These are phyloP conservation scores for Raddia guianensis DNA, from an alignment of 176 grass and related monocot species.

Conservation along the genomic window DNA sequence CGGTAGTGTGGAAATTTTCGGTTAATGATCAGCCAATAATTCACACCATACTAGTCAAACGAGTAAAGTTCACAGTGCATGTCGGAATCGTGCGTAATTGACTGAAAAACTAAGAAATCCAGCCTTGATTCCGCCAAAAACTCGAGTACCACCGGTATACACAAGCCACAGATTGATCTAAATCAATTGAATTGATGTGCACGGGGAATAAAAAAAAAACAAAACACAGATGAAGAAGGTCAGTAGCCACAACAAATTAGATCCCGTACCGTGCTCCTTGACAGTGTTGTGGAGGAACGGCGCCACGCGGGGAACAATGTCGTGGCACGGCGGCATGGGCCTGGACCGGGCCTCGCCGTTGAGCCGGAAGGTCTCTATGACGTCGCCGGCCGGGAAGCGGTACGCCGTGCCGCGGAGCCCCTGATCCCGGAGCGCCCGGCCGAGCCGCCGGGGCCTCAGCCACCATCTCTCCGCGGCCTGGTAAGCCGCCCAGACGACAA, in stretches of 20 bases:
- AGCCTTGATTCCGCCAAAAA: too few relatives aligned
- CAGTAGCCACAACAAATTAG: not conserved
- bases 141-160: too few relatives aligned
- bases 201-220: too few relatives aligned
- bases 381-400: constrained; percentile 47
- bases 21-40: too few relatives aligned
- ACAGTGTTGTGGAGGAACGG: constrained; percentile 32
- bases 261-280: constrained; percentile 46
- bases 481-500: constrained; percentile 15
- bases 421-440: constrained; percentile 53
- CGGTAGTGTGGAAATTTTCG: too few relatives aligned
- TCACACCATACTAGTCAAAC: too few relatives aligned
- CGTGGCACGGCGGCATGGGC: constrained; percentile 62
- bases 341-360: constrained; percentile 51
- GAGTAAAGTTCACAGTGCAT: too few relatives aligned
- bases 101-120: too few relatives aligned
- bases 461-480: constrained; percentile 36
- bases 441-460: constrained; percentile 54
- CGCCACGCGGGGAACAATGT: constrained; percentile 50
- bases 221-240: too few relatives aligned
- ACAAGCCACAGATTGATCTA: too few relatives aligned
- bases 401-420: constrained; percentile 64
- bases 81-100: too few relatives aligned
- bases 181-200: too few relatives aligned
- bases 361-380: constrained; percentile 53